A percentile compares a stretch with the other conserved stretches of the same genome.
These are phyloP conservation scores for Gnomoniopsis sp. DNA, from an alignment of 2,329 filamentous ascomycete species.

Conservation along the genomic window DNA sequence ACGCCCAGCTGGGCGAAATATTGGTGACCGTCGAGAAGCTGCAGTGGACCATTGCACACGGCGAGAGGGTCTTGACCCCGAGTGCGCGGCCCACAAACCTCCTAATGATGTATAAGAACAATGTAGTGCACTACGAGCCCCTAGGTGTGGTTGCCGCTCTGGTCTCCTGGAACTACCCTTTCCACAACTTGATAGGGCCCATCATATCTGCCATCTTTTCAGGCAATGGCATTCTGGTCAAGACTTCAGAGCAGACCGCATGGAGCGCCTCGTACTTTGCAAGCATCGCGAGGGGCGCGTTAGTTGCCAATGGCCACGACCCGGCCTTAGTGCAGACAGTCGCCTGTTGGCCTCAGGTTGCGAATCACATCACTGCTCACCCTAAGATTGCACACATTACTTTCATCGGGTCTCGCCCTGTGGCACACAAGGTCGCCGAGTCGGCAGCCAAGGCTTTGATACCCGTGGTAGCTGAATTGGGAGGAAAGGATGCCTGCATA, in stretches of 20 bases:
- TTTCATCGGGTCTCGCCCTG: constrained; percentile 86
- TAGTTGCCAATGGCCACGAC: constrained; percentile 78
- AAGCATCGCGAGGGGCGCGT: constrained; percentile 71
- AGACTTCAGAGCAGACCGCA: constrained; percentile 91
- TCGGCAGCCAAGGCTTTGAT: constrained; percentile 84
- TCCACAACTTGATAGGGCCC: constrained; percentile 65
- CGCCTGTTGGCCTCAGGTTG: constrained; percentile 82
- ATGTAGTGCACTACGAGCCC: constrained; percentile 86
- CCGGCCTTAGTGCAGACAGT: constrained; percentile 79
- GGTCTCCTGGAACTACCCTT: constrained; percentile 96
- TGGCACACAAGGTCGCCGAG: constrained; percentile 83
- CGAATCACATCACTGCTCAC: constrained; percentile 80
- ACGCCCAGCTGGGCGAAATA: constrained; percentile 91
- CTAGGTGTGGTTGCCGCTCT: constrained; percentile 88
- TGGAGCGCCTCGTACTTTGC: constrained; percentile 88
- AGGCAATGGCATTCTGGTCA: constrained; percentile 88
- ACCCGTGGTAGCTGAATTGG: constrained; percentile 85
- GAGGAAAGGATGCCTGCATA: constrained; percentile 91
- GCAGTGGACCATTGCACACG: constrained; percentile 88
- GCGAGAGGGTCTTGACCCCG: constrained; percentile 73
- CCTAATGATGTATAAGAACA: constrained; percentile 93
- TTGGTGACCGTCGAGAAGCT: constrained; percentile 92
- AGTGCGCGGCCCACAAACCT: constrained; percentile 80
- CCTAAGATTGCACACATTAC: constrained; percentile 83
- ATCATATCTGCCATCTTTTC: constrained; percentile 20